Percentiles rank a stretch among this genome's conserved stretches.
Conservation (phyloP, 306 rosid genomes). For the Pyrus communis region DNA sequence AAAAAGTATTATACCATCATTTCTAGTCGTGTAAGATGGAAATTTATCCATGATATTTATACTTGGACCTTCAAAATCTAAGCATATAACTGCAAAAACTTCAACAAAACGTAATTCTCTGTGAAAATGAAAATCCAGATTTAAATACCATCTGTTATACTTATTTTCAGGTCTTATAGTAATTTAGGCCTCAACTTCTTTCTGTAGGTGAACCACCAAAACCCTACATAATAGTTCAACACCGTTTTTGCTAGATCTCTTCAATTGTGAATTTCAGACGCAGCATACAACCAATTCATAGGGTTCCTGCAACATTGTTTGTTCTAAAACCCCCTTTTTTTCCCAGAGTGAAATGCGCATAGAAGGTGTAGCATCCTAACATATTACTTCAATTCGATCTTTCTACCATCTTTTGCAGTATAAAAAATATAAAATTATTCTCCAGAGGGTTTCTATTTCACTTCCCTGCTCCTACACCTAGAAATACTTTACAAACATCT, state of each 20-base stretch:
- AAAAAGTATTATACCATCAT: not conserved
- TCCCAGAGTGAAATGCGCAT: not conserved
- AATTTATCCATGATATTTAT: not conserved
- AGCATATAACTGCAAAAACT: not conserved
- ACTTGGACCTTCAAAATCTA: not conserved
- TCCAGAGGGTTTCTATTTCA: not conserved
- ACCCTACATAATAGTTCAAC: not conserved
- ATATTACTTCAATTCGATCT: not conserved
- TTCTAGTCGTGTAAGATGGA: not conserved
- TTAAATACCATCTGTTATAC: not conserved
- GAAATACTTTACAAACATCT: not conserved
- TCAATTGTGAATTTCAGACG: not conserved
- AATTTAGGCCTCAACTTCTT: not conserved
- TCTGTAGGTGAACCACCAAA: not conserved
- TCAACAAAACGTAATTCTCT: not conserved
- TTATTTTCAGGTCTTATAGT: not conserved
- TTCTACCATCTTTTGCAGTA: not conserved
- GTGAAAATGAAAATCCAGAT: not conserved
- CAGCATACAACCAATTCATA: not conserved
- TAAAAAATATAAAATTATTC: not conserved
- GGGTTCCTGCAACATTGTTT: not conserved
- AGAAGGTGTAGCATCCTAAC: not conserved
- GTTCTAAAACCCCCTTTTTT: not conserved
- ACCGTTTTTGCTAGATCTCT: not conserved
- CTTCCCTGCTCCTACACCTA: not conserved